These are phyloP conservation scores for Exophiala phaeomuriformis DNA, from an alignment of 2,329 filamentous ascomycete genomes.

Conservation along the genomic window DNA sequence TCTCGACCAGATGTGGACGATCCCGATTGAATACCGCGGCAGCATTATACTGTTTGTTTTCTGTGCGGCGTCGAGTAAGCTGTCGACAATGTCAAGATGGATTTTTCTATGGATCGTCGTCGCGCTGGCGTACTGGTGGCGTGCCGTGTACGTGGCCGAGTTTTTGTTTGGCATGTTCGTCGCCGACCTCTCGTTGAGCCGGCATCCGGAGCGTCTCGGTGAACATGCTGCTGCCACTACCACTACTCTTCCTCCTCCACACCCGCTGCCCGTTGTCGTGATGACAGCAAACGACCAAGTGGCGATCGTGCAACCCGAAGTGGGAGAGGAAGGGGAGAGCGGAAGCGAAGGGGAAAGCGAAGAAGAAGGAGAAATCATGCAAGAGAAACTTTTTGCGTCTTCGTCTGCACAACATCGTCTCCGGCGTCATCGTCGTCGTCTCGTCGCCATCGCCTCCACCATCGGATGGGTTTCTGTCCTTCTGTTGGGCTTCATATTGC, in stretches of 20 bases:
- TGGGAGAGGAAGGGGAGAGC: no score
- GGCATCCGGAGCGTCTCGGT: constrained; percentile 30
- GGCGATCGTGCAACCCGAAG: no score
- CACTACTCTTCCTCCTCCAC: neutral
- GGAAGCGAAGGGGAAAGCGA: no score
- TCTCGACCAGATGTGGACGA: constrained; percentile 43
- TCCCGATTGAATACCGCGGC: constrained; percentile 41
- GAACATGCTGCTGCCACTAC: neutral
- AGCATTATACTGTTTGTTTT: constrained; percentile 38
- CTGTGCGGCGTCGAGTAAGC: constrained; percentile 2
- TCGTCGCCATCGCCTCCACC: neutral
- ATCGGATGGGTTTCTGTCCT: neutral
- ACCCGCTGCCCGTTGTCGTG: neutral
- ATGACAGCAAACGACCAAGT: no score
- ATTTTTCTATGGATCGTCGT: constrained; percentile 6
- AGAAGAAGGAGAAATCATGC: no score
- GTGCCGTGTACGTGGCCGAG: constrained; percentile 29
- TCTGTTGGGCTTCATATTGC: constrained; percentile 1
- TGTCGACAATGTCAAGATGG: neutral
- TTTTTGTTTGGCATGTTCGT: constrained; percentile 38
- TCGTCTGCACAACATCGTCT: no score
- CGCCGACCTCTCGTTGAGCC: constrained; percentile 37
- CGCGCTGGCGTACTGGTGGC: constrained; percentile 1
- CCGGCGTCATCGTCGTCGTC: neutral
- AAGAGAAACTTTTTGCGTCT: no score